phyloP scores from a whole-genome alignment of 805 yeast genomes.

The Clavispora santaluciae region DNA sequence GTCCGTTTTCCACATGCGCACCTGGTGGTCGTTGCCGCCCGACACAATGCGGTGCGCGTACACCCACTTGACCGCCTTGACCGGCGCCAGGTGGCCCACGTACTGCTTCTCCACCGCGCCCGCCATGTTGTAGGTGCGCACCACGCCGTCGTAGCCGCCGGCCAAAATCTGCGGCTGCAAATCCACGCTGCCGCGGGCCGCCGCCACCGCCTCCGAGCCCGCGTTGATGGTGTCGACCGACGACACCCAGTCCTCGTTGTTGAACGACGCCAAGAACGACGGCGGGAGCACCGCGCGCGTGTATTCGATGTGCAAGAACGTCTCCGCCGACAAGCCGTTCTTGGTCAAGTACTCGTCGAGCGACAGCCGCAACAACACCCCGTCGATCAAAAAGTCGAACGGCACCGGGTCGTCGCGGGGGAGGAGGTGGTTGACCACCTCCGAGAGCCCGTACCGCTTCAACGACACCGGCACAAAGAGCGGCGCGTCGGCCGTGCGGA shows the following conservation, averaged over 20 bases:
- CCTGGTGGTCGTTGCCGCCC: constrained; percentile 83
- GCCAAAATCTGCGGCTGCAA: constrained; percentile 59
- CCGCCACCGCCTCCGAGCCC: constrained; percentile 18
- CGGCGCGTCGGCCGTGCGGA: constrained; percentile 74
- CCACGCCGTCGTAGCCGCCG: constrained; percentile 94
- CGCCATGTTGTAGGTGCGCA: constrained; percentile 77
- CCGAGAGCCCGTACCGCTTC: constrained; percentile 89
- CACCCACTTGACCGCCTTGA: constrained; percentile 77
- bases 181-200: constrained; percentile 18
- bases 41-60: constrained; percentile 71
- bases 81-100: constrained; percentile 84
- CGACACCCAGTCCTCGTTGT: constrained; percentile 95
- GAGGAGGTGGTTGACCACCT: constrained; percentile 87
- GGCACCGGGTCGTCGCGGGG: constrained; percentile 64
- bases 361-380: constrained; percentile 71
- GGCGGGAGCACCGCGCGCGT: constrained; percentile 93
- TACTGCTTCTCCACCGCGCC: constrained; percentile 79
- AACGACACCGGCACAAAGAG: constrained; percentile 81
- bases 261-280: constrained; percentile 79
- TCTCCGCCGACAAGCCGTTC: constrained; percentile 79
- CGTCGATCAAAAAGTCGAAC: constrained; percentile 88
- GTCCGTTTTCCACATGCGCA: constrained; percentile 80
- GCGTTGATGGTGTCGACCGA: constrained; percentile 54
- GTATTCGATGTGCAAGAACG: constrained; percentile 76
- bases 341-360: constrained; percentile 72